Evolutionary conservation across 1,139 yeast genomes (phyloP).

Genomic region (Suhomyces maxii): DNA sequence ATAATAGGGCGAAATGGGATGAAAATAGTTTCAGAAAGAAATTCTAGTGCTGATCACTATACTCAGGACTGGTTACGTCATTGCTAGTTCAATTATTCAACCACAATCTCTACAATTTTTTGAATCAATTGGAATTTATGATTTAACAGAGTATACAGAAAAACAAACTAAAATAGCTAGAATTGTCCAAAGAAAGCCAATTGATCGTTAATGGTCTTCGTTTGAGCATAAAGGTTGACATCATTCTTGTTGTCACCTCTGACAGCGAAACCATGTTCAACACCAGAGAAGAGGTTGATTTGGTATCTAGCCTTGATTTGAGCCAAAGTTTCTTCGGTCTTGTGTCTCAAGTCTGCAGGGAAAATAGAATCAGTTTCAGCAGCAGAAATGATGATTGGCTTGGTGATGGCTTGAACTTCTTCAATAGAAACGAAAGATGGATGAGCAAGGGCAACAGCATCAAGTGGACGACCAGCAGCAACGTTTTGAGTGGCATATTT

Average conservation of each 20-base stretch:
- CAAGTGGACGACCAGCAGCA: slow-evolving; percentile 45
- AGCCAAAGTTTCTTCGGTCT: slow-evolving; percentile 58
- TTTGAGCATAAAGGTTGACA: slow-evolving; percentile 62
- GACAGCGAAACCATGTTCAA: slow-evolving; percentile 71
- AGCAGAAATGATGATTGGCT: slow-evolving; percentile 68
- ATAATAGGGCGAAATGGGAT: no score
- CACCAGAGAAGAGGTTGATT: slow-evolving; percentile 60
- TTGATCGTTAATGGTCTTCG: slow-evolving; percentile 65
- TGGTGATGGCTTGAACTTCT: slow-evolving; percentile 56
- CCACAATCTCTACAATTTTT: no score
- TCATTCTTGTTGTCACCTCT: slow-evolving; percentile 66
- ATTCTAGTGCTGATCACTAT: no score
- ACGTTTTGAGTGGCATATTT: slow-evolving; percentile 60
- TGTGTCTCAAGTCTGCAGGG: slow-evolving; percentile 59
- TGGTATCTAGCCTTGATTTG: slow-evolving; percentile 49
- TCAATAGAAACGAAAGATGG: slow-evolving; percentile 70
- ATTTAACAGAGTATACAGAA: no score
- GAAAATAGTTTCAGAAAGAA: no score
- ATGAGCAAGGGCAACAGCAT: slow-evolving; percentile 75
- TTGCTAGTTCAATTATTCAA: no score
- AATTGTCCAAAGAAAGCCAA: slow-evolving; percentile 26
- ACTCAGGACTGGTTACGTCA: background rate
- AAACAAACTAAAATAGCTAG: background rate
- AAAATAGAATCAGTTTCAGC: slow-evolving; percentile 69
- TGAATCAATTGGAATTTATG: background rate